Base-by-base conservation (phyloP, 2,329 filamentous ascomycete species). In the Biscogniauxia mediterranea region DNA sequence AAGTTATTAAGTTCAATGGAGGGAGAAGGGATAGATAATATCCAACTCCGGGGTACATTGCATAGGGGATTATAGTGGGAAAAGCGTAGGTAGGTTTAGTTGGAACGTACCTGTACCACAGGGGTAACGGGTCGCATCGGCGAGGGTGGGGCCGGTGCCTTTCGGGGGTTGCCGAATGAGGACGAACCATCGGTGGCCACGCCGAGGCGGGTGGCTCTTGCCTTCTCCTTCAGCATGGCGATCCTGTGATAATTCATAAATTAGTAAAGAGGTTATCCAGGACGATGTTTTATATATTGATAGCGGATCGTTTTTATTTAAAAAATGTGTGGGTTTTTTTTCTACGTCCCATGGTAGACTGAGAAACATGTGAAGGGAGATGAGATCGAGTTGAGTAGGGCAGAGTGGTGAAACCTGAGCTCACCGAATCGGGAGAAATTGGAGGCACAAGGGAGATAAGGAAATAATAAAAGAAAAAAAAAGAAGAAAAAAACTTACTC, bases 401-500 rank as follows among this genome's bases (percentile, higher is more conserved):
- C 11, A 32, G 28, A 32, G 28, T 8, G 7, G 28, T 13, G 28
- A 8, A 32, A 32, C 28, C 2, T 9, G 7, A 9, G 28, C 7
- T 2, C 15, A 38, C 28, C 26, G 42, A 26, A 21, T 26, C 20
- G 55, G 57, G 19, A 52, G 26, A 60, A 56, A 56, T 56, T 19
- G 61, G 58, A 59, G 59, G 49, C 51, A 51, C 13, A 55, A 28
- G 25, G 25, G 26, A 8, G 20, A 52, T 32, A 5, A 9, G 57
- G 50, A 51, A 56, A 57, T 57, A 59, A 28, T n/a, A 23, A 54
- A 9, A 25, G 57, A 28, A 15, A n/a, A n/a, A n/a, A n/a, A n/a
- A n/a, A n/a, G n/a, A n/a, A 52, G n/a, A 28, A 28, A 56, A 51
- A 50, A 32, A 77, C 84, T 73, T 79, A 87, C 84, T 88, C 84